Conservation (phyloP, 2,329 filamentous ascomycete species). For the Colletotrichum tabaci region DNA sequence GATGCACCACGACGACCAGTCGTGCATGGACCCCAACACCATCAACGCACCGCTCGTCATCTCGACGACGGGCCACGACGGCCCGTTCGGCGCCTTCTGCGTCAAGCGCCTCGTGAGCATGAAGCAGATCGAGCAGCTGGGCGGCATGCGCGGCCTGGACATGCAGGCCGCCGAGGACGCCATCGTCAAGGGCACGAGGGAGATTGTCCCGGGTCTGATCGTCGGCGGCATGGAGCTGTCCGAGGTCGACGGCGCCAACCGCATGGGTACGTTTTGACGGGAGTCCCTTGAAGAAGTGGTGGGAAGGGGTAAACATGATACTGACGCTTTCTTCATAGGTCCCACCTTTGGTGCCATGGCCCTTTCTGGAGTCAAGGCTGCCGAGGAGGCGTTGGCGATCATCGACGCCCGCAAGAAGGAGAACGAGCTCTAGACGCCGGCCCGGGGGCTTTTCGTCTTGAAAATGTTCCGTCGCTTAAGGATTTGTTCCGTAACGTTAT, state of each 20-base stretch:
- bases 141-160: constrained; percentile 93
- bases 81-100: constrained; percentile 90
- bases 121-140: constrained; percentile 85
- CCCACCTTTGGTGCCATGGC: constrained; percentile 85
- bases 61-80: constrained; percentile 92
- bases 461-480: neutral
- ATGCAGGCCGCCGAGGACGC: constrained; percentile 94
- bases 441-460: neutral
- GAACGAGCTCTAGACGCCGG: constrained; percentile 70
- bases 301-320: neutral
- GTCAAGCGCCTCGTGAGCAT: constrained; percentile 94
- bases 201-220: constrained; percentile 89
- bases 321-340: constrained; percentile 10
- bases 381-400: constrained; percentile 85
- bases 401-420: constrained; percentile 84
- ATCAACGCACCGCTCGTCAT: constrained; percentile 93
- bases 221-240: constrained; percentile 96
- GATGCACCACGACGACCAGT: constrained; percentile 90
- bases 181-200: constrained; percentile 91
- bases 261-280: constrained; percentile 74
- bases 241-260: constrained; percentile 91
- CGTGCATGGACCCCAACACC: constrained; percentile 97
- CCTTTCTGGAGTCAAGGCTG: constrained; percentile 89
- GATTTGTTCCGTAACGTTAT: neutral
- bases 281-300: neutral